Evolutionary conservation across 2,329 filamentous ascomycete species (phyloP), one percentile per base, ranked within the genome.

Genomic region (Dothidotthia symphoricarpi): DNA sequence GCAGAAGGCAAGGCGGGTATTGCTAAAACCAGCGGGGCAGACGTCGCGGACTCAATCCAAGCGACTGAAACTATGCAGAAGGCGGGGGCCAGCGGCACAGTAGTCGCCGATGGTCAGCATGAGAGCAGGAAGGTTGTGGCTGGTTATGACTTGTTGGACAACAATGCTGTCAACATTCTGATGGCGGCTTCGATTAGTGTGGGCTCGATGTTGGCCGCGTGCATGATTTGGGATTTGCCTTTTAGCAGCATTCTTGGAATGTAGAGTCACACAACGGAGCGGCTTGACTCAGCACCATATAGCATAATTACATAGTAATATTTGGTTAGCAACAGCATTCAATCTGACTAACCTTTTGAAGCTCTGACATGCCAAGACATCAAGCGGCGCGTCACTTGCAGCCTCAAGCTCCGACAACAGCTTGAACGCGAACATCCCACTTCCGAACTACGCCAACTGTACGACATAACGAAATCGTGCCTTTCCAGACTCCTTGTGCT

Each of bases 81-180:
- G 16, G 57, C 55, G 16, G 57, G 55, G 26, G 54, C 46, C 24
- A 54, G 53, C 30, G 47, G 47, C 1, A 47, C 33, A 14, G 47
- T 36, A 11, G 56, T 62, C 6, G 61, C 64, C 14, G 63, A 64
- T 42, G 43, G 43, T 6, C 62, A 70, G 39, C 69, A 66, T 28
- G 70, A 73, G 40, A 74, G 69, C 27, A 55, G 71, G 47, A 79
- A 79, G 55, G 73, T 70, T 69, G 78, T 86, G 64, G 85, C 77
- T 45, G 67, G 85, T 74, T 51, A 74, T 70, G 78, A 95, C 62
- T 64, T 94, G 45, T 72, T 98, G 40, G 89, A 95, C 67, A 98
- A 98, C 67, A 98, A 98, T 66, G 86, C 87, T 37, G 89, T 98
- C 55, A 98, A 98, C 66, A 80, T 96, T 41, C 66, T 91, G 39